Evolutionary conservation across 192 early-diverging fungal species (phyloP), one percentile per base, ranked within the genome.

Genomic region (Ambispora gerdemannii): DNA sequence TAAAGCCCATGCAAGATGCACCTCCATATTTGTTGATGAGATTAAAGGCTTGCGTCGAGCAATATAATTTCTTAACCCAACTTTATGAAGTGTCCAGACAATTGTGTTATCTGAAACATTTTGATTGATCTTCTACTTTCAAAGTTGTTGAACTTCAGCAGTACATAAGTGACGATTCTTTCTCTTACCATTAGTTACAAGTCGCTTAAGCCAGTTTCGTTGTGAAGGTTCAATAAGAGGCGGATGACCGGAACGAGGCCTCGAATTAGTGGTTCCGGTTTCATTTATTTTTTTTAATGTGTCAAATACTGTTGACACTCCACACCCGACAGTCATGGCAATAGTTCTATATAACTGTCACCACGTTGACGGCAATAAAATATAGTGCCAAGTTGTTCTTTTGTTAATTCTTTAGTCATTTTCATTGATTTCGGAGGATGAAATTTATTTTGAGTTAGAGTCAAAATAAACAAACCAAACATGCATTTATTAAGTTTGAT

Each of bases 301-400:
- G 27, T 58, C 55, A 58, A 24, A 24, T 11, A 58, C 55, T n/a
- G 55, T 58, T 0, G 55, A 24, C 27, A 24, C 27, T 17, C 55
- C 55, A 58, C 55, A 58, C 27, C 22, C 17, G 27, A 58, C 55
- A 58, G 11, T 58, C 10, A 24, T 25, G 13, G 55, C 55, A 58
- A 58, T 58, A 13, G 19, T n/a, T 11, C 27, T 11, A 58, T 58
- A 58, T 28, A 25, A 58, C n/a, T n/a, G 27, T 58, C 27, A 58
- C 55, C 55, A n/a, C 27, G n/a, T 58, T 58, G 19, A 24, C 22
- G 55, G 27, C n/a, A 8, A 58, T 58, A 58, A 58, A 58, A 24
- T n/a, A 58, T 58, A n/a, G 55, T 3, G 10, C 55, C 55, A 25
- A 13, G 22, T 58, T 58, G 55, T 58, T 58, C 55, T 1, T 17